Evolutionary conservation across 352 stramenopile species (phyloP).

Genomic region (Phytophthora lateralis): DNA sequence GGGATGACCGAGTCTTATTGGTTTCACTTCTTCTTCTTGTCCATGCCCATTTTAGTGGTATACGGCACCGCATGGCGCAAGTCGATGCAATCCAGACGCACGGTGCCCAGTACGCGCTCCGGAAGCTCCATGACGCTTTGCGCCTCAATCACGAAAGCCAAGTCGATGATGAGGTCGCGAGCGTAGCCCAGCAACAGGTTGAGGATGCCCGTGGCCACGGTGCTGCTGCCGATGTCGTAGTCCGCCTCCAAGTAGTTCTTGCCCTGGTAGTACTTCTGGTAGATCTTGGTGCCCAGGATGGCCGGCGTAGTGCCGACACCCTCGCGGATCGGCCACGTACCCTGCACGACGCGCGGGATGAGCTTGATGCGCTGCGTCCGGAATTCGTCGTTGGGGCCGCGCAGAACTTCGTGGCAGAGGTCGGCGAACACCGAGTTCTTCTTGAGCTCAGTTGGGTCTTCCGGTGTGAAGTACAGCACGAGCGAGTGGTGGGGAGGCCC

Average conservation of each 20-base stretch:
- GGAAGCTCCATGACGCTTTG: constrained; percentile 73
- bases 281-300: constrained; percentile 91
- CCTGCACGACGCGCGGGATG: constrained; percentile 90
- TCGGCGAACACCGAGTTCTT: constrained; percentile 77
- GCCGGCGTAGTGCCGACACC: constrained; percentile 89
- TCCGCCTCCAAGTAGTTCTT: constrained; percentile 76
- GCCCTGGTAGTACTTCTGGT: constrained; percentile 75
- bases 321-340: constrained; percentile 88
- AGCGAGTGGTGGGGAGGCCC: constrained; percentile 69
- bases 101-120: constrained; percentile 73
- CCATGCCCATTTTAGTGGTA: constrained; percentile 35
- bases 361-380: constrained; percentile 89
- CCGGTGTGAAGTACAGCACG: constrained; percentile 82
- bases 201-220: constrained; percentile 65
- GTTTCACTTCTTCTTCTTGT: constrained; percentile 34
- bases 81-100: constrained; percentile 72
- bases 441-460: constrained; percentile 58
- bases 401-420: constrained; percentile 70
- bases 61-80: constrained; percentile 58
- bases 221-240: constrained; percentile 83
- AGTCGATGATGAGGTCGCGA: constrained; percentile 77
- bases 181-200: constrained; percentile 77
- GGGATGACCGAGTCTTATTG: not conserved
- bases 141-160: constrained; percentile 84
- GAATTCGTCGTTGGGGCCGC: constrained; percentile 62